Evolutionary conservation across 2,329 filamentous ascomycete genomes (phyloP).

Genomic region (Trichoderma aggressivum): DNA sequence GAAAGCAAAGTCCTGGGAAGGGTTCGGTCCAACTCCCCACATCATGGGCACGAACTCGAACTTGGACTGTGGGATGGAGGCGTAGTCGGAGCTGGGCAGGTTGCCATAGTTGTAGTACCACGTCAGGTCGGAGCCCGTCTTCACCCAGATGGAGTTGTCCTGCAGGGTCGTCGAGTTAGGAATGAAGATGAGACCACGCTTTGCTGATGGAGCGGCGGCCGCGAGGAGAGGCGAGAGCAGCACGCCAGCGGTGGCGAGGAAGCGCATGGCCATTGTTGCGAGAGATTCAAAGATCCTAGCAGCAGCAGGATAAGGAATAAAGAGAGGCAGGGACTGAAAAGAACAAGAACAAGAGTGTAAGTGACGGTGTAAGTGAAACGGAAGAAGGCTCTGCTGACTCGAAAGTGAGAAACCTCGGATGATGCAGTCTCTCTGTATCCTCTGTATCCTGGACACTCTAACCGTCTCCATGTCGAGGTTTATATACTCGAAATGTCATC

Average conservation of each 20-base stretch:
- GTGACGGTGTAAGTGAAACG: not conserved
- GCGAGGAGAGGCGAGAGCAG: constrained; percentile 23
- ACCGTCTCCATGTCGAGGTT: not conserved
- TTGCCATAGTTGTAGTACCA: constrained; percentile 84
- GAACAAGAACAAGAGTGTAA: not conserved
- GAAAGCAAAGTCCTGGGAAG: constrained; percentile 55
- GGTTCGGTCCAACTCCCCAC: constrained; percentile 57
- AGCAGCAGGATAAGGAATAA: not conserved
- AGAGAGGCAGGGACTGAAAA: too few species aligned
- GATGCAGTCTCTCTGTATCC: not conserved
- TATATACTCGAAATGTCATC: not conserved
- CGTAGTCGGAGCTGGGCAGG: constrained; percentile 52
- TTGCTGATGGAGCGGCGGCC: constrained; percentile 37
- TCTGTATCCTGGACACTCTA: not conserved
- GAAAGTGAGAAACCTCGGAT: not conserved
- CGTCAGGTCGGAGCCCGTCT: constrained; percentile 55
- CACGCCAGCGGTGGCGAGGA: not conserved
- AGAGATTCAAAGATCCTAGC: not conserved
- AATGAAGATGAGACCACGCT: constrained; percentile 74
- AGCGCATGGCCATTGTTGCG: not conserved
- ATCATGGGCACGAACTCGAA: constrained; percentile 81
- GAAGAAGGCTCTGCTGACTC: not conserved
- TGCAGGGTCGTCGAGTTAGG: constrained; percentile 50
- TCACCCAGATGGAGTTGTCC: constrained; percentile 66
- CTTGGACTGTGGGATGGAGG: constrained; percentile 45